phyloP scores from a whole-genome alignment of 768 basidiomycete species.

The Auriscalpium orientale region DNA sequence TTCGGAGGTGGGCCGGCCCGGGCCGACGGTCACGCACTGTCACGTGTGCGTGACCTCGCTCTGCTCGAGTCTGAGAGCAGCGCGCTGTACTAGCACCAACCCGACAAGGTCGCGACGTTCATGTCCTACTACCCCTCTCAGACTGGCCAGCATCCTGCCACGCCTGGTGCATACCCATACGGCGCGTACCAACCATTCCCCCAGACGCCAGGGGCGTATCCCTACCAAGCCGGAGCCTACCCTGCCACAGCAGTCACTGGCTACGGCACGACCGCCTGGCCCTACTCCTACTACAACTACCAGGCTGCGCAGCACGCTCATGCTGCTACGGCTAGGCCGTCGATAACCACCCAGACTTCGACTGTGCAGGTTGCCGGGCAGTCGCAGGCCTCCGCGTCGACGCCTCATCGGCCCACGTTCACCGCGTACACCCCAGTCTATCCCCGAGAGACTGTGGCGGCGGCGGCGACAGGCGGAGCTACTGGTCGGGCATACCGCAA shows the following conservation, averaged over 20 bases:
- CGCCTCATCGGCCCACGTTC: constrained; percentile 14
- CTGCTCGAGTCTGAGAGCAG: no score
- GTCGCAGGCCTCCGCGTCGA: neutral
- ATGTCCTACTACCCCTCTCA: constrained; percentile 27
- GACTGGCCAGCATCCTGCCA: constrained; percentile 18
- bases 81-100: no score
- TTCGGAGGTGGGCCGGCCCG: no score
- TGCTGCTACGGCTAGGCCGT: constrained; percentile 17
- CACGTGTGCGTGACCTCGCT: no score
- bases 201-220: constrained; percentile 41
- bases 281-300: constrained; percentile 59
- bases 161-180: constrained; percentile 58
- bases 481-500: constrained; percentile 46
- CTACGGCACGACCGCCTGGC: constrained; percentile 51
- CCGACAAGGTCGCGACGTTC: no score
- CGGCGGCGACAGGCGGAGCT: constrained; percentile 31
- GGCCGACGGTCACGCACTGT: no score
- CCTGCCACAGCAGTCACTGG: constrained; percentile 56
- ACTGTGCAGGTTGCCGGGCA: constrained; percentile 7
- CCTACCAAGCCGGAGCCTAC: constrained; percentile 43
- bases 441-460: constrained; percentile 39
- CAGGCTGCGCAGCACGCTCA: constrained; percentile 16
- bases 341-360: constrained; percentile 8
- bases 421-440: constrained; percentile 36
- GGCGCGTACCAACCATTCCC: constrained; percentile 40